phyloP scores from a whole-genome alignment of 2,329 filamentous ascomycete genomes.

The Hypoxylon sp. region DNA sequence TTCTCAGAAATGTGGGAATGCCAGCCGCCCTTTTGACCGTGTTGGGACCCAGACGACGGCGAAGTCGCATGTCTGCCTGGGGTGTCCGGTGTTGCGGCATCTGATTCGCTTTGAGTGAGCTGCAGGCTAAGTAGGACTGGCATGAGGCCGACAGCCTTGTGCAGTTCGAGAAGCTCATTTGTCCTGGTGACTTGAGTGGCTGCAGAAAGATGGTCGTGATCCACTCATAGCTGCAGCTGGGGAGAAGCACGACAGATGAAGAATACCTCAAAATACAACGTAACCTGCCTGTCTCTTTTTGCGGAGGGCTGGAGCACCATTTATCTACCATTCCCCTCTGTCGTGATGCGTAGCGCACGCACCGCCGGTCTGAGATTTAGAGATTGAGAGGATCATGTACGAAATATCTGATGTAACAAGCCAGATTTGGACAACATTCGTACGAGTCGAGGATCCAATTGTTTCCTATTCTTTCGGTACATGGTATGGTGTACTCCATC shows the following conservation, averaged over 20 bases:
- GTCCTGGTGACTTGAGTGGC: conserved; percentile 52
- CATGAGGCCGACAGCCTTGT: conserved; percentile 51
- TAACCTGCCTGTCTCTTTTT: conserved; percentile 38
- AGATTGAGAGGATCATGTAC: conserved; percentile 39
- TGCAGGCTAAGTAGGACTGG: conserved; percentile 47
- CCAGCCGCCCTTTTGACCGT: conserved; percentile 30
- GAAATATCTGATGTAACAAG: conserved; percentile 41
- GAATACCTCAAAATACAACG: conserved; percentile 45
- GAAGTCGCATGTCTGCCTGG: conserved; percentile 38
- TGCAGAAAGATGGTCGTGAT: conserved; percentile 46
- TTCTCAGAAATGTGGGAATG: conserved; percentile 31
- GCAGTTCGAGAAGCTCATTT: conserved; percentile 51
- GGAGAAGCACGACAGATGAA: conserved; percentile 43
- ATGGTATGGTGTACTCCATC: conserved; percentile 7
- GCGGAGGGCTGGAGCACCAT: conserved; percentile 12
- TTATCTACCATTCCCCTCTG: conserved; percentile 30
- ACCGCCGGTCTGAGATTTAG: conserved; percentile 31
- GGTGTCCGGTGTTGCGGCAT: conserved; percentile 26
- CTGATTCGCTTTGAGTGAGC: conserved; percentile 47
- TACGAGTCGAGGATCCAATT: conserved; percentile 18
- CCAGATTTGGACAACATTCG: conserved; percentile 24
- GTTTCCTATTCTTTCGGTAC: background rate
- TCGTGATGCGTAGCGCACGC: conserved; percentile 36
- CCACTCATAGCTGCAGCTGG: conserved; percentile 41
- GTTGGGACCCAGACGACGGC: conserved; percentile 35